Conservation (phyloP, 1,139 yeast genomes). For the Protomyces inouyei region DNA sequence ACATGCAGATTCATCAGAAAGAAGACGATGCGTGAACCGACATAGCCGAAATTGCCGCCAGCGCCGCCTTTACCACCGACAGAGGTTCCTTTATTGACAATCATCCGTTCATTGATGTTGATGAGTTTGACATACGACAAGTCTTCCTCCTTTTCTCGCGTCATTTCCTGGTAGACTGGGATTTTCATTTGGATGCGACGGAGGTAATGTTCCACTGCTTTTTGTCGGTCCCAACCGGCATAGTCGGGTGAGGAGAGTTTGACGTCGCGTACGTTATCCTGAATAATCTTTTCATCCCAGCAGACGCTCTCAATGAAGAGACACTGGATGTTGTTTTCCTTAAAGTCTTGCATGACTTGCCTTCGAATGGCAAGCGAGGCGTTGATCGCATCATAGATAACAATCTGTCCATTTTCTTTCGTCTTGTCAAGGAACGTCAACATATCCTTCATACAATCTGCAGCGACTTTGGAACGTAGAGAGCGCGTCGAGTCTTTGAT, state of each 20-base stretch:
- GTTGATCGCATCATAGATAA: slow-evolving; percentile 92
- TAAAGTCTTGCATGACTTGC: slow-evolving; percentile 53
- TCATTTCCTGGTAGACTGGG: slow-evolving; percentile 47
- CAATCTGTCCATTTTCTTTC: slow-evolving; percentile 70
- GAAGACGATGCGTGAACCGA: slow-evolving; percentile 69
- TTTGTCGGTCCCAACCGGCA: slow-evolving; percentile 56
- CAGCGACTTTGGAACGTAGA: slow-evolving; percentile 56
- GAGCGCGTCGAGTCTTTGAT: slow-evolving; percentile 48
- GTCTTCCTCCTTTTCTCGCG: slow-evolving; percentile 44
- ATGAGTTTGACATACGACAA: slow-evolving; percentile 73
- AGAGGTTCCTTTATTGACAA: slow-evolving; percentile 71
- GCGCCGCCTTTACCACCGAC: slow-evolving; percentile 42
- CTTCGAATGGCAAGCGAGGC: slow-evolving; percentile 67
- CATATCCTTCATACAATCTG: slow-evolving; percentile 66
- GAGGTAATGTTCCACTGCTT: slow-evolving; percentile 46
- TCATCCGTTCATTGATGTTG: slow-evolving; percentile 84
- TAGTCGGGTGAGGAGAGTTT: slow-evolving; percentile 80
- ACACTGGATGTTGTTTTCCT: slow-evolving; percentile 60
- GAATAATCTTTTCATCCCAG: slow-evolving; percentile 64
- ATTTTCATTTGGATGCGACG: slow-evolving; percentile 46
- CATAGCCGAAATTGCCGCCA: slow-evolving; percentile 22
- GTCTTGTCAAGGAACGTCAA: slow-evolving; percentile 53
- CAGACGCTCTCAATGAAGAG: slow-evolving; percentile 84
- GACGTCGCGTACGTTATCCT: slow-evolving; percentile 79
- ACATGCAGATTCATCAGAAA: slow-evolving; percentile 38